phyloP scores from a whole-genome alignment of 2,329 filamentous ascomycete species.

The Bertia moriformis region DNA sequence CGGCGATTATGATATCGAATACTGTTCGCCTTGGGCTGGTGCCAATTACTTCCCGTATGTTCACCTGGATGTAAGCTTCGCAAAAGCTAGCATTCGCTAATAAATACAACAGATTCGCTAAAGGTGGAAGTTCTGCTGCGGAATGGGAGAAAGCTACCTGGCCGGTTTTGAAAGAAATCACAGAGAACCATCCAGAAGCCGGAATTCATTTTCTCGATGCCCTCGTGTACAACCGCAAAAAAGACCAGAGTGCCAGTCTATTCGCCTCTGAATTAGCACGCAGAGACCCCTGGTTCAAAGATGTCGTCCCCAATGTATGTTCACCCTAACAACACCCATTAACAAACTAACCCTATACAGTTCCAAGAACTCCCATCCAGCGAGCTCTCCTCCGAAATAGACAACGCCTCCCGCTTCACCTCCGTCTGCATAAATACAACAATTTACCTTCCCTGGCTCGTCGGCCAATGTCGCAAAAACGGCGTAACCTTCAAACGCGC shows the following conservation, averaged over 20 bases:
- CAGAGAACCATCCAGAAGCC: slow-evolving; percentile 55
- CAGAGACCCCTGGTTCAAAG: slow-evolving; percentile 46
- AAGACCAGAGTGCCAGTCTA: background rate
- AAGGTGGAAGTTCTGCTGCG: background rate
- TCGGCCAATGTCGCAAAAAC: slow-evolving; percentile 62
- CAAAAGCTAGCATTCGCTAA: background rate
- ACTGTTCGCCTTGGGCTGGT: slow-evolving; percentile 78
- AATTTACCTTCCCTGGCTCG: slow-evolving; percentile 74
- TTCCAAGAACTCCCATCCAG: background rate
- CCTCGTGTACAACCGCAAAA: background rate
- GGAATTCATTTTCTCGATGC: slow-evolving; percentile 51
- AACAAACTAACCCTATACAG: slow-evolving; percentile 26
- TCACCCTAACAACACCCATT: too few relatives aligned
- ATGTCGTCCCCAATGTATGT: slow-evolving; percentile 33
- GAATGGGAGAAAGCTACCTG: slow-evolving; percentile 50
- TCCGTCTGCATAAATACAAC: slow-evolving; percentile 86
- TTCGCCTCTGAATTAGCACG: background rate
- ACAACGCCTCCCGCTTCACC: slow-evolving; percentile 43
- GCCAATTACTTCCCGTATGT: slow-evolving; percentile 63
- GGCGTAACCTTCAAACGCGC: slow-evolving; percentile 56
- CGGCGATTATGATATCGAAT: slow-evolving; percentile 82
- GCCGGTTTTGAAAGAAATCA: slow-evolving; percentile 44
- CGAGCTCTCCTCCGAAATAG: background rate
- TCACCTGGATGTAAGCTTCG: slow-evolving; percentile 1
- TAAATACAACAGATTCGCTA: background rate